These are phyloP conservation scores for Kalanchoe fedtschenkoi DNA, from an alignment of 164 flowering plant species.

Conservation along the genomic window DNA sequence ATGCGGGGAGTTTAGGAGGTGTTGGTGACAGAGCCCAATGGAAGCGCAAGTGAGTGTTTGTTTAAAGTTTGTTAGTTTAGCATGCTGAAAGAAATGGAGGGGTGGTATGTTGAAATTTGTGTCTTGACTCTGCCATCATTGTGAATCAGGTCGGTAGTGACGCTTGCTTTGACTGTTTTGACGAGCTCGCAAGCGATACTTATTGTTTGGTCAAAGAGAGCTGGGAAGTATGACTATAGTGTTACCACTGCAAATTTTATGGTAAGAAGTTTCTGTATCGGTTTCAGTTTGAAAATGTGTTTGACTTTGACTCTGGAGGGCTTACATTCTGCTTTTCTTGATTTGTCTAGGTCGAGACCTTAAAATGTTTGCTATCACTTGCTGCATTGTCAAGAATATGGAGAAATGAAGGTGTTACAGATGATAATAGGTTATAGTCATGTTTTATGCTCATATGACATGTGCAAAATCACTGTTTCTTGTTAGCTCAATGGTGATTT, in stretches of 20 bases:
- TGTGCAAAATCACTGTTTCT: neutral
- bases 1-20: constrained; percentile 21
- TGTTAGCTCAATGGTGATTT: neutral
- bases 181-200: constrained; percentile 96
- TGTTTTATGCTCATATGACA: neutral
- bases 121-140: neutral
- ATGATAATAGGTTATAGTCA: constrained; percentile 66
- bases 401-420: constrained; percentile 78
- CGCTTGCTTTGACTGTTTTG: constrained; percentile 70
- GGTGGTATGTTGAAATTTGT: neutral
- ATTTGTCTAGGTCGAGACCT: constrained; percentile 60
- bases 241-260: constrained; percentile 91
- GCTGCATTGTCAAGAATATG: constrained; percentile 66
- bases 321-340: constrained; percentile 2
- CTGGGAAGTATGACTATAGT: constrained; percentile 96
- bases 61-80: neutral
- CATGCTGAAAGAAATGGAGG: neutral
- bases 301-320: neutral
- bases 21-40: constrained; percentile 39
- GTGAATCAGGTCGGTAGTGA: constrained; percentile 56
- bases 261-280: constrained; percentile 34
- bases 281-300: neutral
- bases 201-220: constrained; percentile 98
- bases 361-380: constrained; percentile 81
- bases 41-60: constrained; percentile 58